phyloP scores from a whole-genome alignment of 306 rosid species.

The Medicago arabica region DNA sequence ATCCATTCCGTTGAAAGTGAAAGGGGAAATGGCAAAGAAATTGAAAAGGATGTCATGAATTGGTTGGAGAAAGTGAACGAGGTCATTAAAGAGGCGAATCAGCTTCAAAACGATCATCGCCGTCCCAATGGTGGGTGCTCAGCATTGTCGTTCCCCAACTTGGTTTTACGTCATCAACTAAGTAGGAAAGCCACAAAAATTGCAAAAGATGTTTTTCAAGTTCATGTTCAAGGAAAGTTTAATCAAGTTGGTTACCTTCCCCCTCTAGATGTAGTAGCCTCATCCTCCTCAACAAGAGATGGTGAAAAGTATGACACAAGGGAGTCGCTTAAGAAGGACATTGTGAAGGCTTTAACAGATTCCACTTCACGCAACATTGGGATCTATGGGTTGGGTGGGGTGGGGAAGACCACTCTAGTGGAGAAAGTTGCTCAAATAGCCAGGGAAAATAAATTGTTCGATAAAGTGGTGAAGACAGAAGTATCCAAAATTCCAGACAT shows the following conservation, averaged over 20 bases:
- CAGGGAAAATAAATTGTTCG: neutral
- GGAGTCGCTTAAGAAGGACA: neutral
- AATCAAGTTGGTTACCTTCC: neutral
- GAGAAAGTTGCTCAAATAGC: neutral
- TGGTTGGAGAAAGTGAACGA: neutral
- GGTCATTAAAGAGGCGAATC: neutral
- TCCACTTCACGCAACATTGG: neutral
- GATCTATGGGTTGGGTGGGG: constrained; percentile 8
- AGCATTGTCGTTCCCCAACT: neutral
- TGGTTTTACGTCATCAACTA: neutral
- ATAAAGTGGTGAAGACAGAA: neutral
- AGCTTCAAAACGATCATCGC: neutral
- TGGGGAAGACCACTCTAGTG: constrained; percentile 4
- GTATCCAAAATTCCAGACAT: constrained; percentile 17
- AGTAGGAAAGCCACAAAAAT: neutral
- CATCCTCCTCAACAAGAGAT: neutral
- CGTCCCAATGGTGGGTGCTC: neutral
- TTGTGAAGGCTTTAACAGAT: neutral
- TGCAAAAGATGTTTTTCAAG: neutral
- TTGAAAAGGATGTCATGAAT: neutral
- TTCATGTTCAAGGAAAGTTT: neutral
- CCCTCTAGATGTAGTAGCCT: neutral
- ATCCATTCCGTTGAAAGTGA: neutral
- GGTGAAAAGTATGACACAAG: neutral
- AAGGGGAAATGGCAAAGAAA: neutral